phyloP scores from a whole-genome alignment of 2,329 filamentous ascomycete species.

The Trichoderma koningiopsis region DNA sequence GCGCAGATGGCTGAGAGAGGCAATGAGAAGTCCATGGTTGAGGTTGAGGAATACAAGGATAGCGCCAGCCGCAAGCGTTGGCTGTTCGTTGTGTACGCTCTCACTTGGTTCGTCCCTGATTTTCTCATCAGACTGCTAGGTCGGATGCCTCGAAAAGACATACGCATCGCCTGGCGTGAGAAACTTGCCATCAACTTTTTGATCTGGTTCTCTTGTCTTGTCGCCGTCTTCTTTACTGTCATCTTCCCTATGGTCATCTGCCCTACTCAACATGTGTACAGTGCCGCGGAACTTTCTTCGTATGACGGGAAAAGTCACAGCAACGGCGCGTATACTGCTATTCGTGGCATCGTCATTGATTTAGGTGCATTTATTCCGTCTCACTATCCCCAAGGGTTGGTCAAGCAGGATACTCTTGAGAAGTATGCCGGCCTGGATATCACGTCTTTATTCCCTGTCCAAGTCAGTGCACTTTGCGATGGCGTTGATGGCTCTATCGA shows the following conservation, averaged over 20 bases:
- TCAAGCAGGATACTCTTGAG: conserved; percentile 59
- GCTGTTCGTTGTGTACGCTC: conserved; percentile 77
- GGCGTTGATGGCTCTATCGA: conserved; percentile 68
- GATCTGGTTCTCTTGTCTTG: conserved; percentile 83
- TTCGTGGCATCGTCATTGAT: conserved; percentile 89
- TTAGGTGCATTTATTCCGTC: conserved; percentile 69
- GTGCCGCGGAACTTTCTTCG: conserved; percentile 70
- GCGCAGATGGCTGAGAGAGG: conserved; percentile 95
- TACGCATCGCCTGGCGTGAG: conserved; percentile 91
- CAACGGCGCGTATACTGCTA: conserved; percentile 68
- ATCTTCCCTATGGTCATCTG: conserved; percentile 86
- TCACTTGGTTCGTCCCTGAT: conserved; percentile 89
- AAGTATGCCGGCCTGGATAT: conserved; percentile 87
- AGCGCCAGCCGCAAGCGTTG: conserved; percentile 85
- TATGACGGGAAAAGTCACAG: conserved; percentile 71
- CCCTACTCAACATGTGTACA: conserved; percentile 87
- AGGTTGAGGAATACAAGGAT: conserved; percentile 81
- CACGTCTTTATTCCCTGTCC: conserved; percentile 87
- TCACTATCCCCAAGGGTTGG: conserved; percentile 69
- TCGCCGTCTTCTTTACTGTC: conserved; percentile 87
- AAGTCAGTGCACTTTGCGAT: conserved; percentile 88
- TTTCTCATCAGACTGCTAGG: conserved; percentile 76
- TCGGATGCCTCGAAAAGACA: conserved; percentile 87
- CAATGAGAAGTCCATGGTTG: conserved; percentile 85
- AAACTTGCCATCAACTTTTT: conserved; percentile 97